Conservation (phyloP, 1,139 yeast genomes). For the Pichia sp. region DNA sequence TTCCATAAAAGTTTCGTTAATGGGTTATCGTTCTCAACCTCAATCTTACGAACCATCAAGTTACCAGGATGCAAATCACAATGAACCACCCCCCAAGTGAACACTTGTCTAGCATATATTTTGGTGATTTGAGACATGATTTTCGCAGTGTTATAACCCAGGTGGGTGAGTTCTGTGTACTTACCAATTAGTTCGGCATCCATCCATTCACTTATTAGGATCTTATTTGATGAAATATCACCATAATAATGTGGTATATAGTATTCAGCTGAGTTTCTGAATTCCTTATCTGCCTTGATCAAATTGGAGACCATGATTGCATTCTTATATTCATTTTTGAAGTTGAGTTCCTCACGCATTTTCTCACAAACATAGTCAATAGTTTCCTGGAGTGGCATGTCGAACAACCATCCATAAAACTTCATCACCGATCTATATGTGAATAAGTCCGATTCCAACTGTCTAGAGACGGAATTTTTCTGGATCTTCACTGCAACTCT, state of each 20-base stretch:
- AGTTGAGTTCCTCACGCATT: conserved; percentile 55
- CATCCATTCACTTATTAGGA: conserved; percentile 69
- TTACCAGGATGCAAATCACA: conserved; percentile 87
- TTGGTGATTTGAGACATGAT: conserved; percentile 48
- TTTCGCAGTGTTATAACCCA: conserved; percentile 35
- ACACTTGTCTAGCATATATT: conserved; percentile 61
- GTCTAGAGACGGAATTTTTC: conserved; percentile 52
- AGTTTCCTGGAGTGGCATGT: conserved; percentile 53
- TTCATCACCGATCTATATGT: conserved; percentile 49
- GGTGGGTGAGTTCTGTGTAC: conserved; percentile 34
- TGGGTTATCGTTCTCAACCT: conserved; percentile 11
- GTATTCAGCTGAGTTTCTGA: conserved; percentile 27
- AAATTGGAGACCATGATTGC: conserved; percentile 31
- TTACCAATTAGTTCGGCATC: conserved; percentile 56
- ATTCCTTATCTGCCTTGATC: conserved; percentile 30
- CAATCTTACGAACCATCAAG: conserved; percentile 42
- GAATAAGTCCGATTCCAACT: conserved; percentile 49
- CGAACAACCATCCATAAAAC: conserved; percentile 52
- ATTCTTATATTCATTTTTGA: conserved; percentile 49
- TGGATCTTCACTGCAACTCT: conserved; percentile 65
- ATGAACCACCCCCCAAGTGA: conserved; percentile 69
- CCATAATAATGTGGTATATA: conserved; percentile 49
- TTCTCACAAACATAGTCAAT: conserved; percentile 54
- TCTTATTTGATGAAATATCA: conserved; percentile 40
- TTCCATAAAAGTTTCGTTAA: conserved; percentile 4